phyloP scores from a whole-genome alignment of 306 rosid genomes.

The Styphnolobium japonicum region DNA sequence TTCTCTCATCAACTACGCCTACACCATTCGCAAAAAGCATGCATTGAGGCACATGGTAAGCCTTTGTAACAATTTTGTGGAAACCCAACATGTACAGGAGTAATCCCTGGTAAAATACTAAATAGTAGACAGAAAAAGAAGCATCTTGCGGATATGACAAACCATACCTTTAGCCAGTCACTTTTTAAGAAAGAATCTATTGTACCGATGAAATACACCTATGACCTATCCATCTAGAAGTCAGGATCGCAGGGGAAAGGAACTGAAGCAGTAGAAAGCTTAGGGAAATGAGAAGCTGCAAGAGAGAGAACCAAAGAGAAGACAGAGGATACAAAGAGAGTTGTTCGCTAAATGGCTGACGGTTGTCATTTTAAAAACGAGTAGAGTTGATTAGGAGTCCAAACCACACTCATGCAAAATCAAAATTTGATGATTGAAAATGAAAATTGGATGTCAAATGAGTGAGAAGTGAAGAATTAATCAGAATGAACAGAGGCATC shows the following conservation, averaged over 20 bases:
- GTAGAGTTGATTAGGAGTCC: background rate
- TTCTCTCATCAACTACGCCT: too few species aligned
- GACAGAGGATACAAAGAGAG: background rate
- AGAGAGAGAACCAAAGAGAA: background rate
- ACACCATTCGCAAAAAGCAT: too few species aligned
- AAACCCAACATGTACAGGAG: too few species aligned
- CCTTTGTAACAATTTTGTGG: too few species aligned
- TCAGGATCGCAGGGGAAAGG: background rate
- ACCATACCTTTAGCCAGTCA: too few species aligned
- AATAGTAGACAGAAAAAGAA: too few species aligned
- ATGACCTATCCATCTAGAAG: background rate
- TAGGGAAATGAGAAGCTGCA: background rate
- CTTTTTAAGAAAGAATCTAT: too few species aligned
- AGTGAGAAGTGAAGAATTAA: conserved; percentile 14
- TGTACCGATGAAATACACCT: too few species aligned
- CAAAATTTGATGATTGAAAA: background rate
- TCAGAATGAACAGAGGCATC: background rate
- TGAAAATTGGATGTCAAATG: conserved; percentile 16
- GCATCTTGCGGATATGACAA: too few species aligned
- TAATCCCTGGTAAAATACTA: too few species aligned
- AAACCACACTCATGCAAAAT: background rate
- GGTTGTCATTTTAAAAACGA: background rate
- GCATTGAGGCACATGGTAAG: too few species aligned
- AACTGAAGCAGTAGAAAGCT: background rate
- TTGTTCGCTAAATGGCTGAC: background rate